Evolutionary conservation across 106 monocot genomes (phyloP).

Genomic region (Agapanthus africanus): DNA sequence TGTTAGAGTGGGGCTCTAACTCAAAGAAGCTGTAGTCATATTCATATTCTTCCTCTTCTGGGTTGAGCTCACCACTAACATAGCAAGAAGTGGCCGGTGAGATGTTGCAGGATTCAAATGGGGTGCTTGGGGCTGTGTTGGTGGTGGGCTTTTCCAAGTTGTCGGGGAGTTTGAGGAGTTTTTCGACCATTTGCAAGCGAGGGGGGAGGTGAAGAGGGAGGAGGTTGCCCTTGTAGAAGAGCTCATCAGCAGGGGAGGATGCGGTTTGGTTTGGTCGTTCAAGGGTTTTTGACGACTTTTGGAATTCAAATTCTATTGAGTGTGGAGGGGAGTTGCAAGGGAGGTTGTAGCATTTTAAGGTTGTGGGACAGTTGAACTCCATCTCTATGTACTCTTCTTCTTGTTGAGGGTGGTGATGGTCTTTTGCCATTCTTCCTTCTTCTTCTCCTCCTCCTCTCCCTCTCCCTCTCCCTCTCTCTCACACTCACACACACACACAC

Average conservation of each 20-base stretch:
- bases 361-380: slow-evolving; percentile 30
- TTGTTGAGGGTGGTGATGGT: not conserved
- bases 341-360: slow-evolving; percentile 11
- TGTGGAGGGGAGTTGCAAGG: slow-evolving; percentile 13
- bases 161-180: slow-evolving; percentile 19
- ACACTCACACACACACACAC: not conserved
- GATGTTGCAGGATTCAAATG: slow-evolving; percentile 31
- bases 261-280: not conserved
- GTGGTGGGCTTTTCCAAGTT: not conserved
- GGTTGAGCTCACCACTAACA: slow-evolving; percentile 49
- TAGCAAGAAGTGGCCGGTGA: slow-evolving; percentile 66
- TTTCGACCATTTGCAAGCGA: slow-evolving; percentile 39
- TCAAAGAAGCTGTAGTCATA: no score
- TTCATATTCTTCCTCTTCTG: slow-evolving; percentile 56
- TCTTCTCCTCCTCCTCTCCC: not conserved
- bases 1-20: slow-evolving; percentile 23
- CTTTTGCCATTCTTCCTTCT: not conserved
- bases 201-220: slow-evolving; percentile 50
- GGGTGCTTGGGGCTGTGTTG: slow-evolving; percentile 15
- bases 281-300: slow-evolving; percentile 4
- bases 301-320: slow-evolving; percentile 47
- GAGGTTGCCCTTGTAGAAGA: slow-evolving; percentile 62
- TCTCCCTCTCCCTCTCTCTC: not conserved
- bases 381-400: slow-evolving; percentile 59
- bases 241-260: slow-evolving; percentile 49